Conservation (phyloP, 208 protist genomes). For the Angomonas desouzai region DNA sequence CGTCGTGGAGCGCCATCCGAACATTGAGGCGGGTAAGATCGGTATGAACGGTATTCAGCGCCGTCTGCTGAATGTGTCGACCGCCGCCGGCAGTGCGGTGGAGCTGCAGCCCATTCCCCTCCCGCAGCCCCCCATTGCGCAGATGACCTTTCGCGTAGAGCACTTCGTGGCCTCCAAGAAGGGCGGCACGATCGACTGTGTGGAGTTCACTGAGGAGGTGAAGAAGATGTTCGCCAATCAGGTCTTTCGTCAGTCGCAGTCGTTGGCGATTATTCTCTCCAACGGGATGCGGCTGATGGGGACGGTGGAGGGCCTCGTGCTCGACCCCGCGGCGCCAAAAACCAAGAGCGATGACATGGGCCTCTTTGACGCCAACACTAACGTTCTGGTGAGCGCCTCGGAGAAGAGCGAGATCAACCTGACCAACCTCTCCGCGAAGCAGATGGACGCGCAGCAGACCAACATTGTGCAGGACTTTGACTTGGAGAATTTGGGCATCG, state of each 20-base stretch:
- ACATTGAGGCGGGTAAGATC: constrained; percentile 38
- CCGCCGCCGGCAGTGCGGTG: constrained; percentile 47
- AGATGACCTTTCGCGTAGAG: constrained; percentile 47
- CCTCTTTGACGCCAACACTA: constrained; percentile 32
- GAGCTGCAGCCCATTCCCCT: constrained; percentile 19
- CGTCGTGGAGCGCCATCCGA: constrained; percentile 22
- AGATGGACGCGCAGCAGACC: constrained; percentile 76
- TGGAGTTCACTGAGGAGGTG: constrained; percentile 45
- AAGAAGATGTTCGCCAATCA: constrained; percentile 47
- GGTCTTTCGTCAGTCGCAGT: constrained; percentile 56
- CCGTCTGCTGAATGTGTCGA: constrained; percentile 52
- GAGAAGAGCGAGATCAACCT: constrained; percentile 71
- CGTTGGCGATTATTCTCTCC: constrained; percentile 57
- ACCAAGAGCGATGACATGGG: constrained; percentile 31
- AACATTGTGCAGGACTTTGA: constrained; percentile 84
- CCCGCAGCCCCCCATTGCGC: constrained; percentile 26
- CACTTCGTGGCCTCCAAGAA: constrained; percentile 48
- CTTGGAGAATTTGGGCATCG: constrained; percentile 94
- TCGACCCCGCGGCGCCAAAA: constrained; percentile 9
- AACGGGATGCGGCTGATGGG: constrained; percentile 42
- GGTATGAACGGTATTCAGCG: constrained; percentile 83
- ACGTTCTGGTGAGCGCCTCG: constrained; percentile 34
- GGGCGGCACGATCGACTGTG: constrained; percentile 56
- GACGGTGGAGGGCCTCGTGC: constrained; percentile 31
- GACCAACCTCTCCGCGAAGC: constrained; percentile 67